Percentiles rank a stretch among this genome's conserved stretches.
These are phyloP conservation scores for Pythium utonaiense DNA, from an alignment of 352 stramenopile species.

Conservation along the genomic window DNA sequence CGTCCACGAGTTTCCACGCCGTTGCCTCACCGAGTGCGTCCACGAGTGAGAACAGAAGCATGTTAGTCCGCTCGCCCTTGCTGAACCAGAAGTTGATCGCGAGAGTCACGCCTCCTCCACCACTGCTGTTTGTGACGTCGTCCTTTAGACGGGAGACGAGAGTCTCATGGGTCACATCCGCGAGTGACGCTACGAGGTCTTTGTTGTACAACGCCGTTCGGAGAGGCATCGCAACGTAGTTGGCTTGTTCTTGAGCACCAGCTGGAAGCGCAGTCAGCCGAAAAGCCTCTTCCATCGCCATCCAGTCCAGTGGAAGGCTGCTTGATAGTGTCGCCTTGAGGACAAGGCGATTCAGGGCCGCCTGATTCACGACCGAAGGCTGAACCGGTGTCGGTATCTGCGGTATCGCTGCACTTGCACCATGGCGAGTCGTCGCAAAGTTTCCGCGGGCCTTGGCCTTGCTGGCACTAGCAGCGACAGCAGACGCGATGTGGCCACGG, in stretches of 20 bases:
- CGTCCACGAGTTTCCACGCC: conserved; percentile 51
- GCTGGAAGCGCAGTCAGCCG: neutral
- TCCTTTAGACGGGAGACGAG: conserved; percentile 59
- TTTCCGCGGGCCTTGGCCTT: conserved; percentile 8
- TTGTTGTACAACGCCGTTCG: conserved; percentile 8
- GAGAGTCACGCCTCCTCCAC: conserved; percentile 47
- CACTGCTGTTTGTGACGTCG: conserved; percentile 16
- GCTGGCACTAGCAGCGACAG: neutral
- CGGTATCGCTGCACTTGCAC: neutral
- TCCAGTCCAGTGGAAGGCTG: conserved; percentile 53
- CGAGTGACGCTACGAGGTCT: conserved; percentile 4
- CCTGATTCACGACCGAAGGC: conserved; percentile 8
- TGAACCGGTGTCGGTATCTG: neutral
- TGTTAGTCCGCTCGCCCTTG: conserved; percentile 44
- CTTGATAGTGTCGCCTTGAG: conserved; percentile 41
- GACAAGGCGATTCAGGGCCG: conserved; percentile 37
- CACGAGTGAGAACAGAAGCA: conserved; percentile 66
- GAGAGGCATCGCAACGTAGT: conserved; percentile 24
- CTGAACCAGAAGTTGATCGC: conserved; percentile 60
- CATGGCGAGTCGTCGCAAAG: neutral
- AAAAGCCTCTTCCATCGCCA: conserved; percentile 44
- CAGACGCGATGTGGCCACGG: neutral
- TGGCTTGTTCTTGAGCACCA: neutral
- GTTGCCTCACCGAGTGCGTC: conserved; percentile 63
- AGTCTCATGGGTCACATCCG: conserved; percentile 30